phyloP scores from a whole-genome alignment of 208 protist genomes.

The Acanthamoeba lugdunensis region DNA sequence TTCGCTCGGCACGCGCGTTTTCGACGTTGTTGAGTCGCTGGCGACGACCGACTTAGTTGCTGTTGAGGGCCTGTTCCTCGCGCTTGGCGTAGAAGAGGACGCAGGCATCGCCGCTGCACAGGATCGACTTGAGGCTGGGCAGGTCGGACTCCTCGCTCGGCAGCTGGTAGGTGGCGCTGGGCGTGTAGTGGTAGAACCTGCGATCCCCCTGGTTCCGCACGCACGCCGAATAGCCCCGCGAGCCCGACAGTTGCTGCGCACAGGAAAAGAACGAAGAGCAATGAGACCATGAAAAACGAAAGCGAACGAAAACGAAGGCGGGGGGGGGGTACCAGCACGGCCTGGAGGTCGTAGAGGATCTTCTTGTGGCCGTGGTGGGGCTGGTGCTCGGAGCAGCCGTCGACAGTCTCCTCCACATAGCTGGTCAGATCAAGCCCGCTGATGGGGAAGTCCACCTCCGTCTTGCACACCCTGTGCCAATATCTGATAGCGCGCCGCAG shows the following conservation, averaged over 20 bases:
- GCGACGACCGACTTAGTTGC: no score
- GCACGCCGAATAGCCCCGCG: constrained; percentile 28
- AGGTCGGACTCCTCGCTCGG: constrained; percentile 20
- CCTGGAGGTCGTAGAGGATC: constrained; percentile 26
- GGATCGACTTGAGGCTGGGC: constrained; percentile 46
- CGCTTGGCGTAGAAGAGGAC: constrained; percentile 60
- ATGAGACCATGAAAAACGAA: no score
- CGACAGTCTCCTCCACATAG: constrained; percentile 7
- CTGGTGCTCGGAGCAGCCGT: constrained; percentile 8
- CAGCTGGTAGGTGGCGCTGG: constrained; percentile 21
- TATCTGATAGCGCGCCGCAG: background rate
- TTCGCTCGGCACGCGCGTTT: no score
- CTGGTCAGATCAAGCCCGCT: constrained; percentile 13
- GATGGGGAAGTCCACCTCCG: constrained; percentile 53
- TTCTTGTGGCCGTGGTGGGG: background rate
- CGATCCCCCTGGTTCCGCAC: background rate
- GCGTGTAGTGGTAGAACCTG: constrained; percentile 64
- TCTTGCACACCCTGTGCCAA: constrained; percentile 23
- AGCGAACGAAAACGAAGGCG: background rate
- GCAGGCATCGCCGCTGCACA: constrained; percentile 41
- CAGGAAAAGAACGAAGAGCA: background rate
- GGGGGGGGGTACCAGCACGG: background rate
- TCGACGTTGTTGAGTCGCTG: no score
- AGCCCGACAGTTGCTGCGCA: constrained; percentile 10
- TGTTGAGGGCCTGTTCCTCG: background rate